Evolutionary conservation across 2,329 filamentous ascomycete species (phyloP), one percentile per base, ranked within the genome.

Genomic region (Microdochium nivale): DNA sequence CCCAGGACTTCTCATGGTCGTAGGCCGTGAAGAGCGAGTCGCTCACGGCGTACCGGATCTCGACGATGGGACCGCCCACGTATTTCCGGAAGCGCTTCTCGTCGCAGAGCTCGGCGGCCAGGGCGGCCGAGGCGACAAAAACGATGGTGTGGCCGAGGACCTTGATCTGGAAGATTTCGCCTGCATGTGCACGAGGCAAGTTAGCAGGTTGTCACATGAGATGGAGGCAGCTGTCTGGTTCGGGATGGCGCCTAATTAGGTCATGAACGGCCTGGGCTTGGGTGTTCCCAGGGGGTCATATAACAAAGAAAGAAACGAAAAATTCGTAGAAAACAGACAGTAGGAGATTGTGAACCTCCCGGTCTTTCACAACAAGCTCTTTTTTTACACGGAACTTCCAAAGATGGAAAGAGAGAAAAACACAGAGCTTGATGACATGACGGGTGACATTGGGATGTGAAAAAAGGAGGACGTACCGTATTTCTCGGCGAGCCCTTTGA

Each of bases 31-130:
- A 79, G n/a, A 79, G 69, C 3, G 74, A 58, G 54, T 76, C 74
- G 60, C 79, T 70, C 10, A 78, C 75, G 5, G 72, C 65, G 25
- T 69, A 67, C 23, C 75, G 70, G 52, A 79, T 79, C 67, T 79
- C 74, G 49, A 77, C 70, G 49, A 80, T 67, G 3, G 77, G 76
- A 0, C 75, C 76, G 27, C 74, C 74, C 1, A 80, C 75, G 54
- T 67, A 78, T 58, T 80, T 80, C 52, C 75, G 73, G 61, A 79
- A 80, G 0, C 76, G 71, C 58, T 68, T 72, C 66, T 79, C 66
- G 59, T 80, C 75, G 58, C 76, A 79, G 2, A 74, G 49, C 52
- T 74, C 71, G 53, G 71, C 69, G 10, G 68, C 69, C 2, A 75
- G 61, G 0, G 69, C 67, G 3, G 67, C 69, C 49, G 66, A 64